phyloP scores from a whole-genome alignment of 176 grass and related monocot genomes.

The Oropetium thomaeum region DNA sequence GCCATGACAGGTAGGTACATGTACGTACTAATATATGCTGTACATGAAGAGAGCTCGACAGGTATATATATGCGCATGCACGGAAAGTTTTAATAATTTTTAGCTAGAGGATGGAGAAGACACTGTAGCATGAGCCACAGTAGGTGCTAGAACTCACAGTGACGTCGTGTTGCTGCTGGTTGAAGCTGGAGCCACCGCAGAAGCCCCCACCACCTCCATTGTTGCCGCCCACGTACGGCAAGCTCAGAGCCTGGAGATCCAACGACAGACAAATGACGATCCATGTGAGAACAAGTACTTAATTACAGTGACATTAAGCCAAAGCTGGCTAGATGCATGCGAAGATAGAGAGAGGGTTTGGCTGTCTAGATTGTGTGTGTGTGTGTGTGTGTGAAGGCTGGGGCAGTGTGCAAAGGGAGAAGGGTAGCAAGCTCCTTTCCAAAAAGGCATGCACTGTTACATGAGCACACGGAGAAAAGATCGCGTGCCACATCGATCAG shows the following conservation, averaged over 20 bases:
- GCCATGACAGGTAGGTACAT: no score
- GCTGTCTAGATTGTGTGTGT: not conserved
- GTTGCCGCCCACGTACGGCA: constrained; percentile 64
- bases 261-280: not conserved
- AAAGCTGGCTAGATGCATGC: not conserved
- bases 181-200: constrained; percentile 19
- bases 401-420: not conserved
- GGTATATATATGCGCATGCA: not conserved
- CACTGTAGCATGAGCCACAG: not conserved
- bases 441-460: constrained; percentile 33
- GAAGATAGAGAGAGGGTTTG: not conserved
- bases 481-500: constrained; percentile 42
- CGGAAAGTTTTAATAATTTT: not conserved
- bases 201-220: constrained; percentile 24
- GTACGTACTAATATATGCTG: no score
- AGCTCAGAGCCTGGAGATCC: constrained; percentile 76
- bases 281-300: not conserved
- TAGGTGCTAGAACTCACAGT: constrained; percentile 21
- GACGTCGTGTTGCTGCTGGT: constrained; percentile 17
- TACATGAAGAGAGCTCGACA: no score
- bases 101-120: not conserved
- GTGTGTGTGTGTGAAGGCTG: not conserved
- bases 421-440: constrained; percentile 9
- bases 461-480: constrained; percentile 31
- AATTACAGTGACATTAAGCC: not conserved